A percentile compares a stretch with the other conserved stretches of the same genome.
These are phyloP conservation scores for Nicotiana paniculata DNA, from an alignment of 257 asterid species.

Conservation along the genomic window DNA sequence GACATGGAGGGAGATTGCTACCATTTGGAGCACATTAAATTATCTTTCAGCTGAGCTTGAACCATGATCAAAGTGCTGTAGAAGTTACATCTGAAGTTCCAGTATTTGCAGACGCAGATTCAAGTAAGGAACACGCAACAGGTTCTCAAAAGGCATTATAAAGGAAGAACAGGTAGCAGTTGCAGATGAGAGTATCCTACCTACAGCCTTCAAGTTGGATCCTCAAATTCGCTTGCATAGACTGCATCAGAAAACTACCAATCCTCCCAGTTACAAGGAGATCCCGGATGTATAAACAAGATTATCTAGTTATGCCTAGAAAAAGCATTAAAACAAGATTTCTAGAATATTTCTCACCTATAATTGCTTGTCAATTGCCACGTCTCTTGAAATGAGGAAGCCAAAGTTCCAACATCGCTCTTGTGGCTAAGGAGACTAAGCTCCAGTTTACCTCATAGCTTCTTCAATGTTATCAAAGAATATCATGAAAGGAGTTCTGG, in stretches of 20 bases:
- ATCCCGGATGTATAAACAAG: background rate
- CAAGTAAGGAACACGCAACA: background rate
- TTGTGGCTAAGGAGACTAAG: conserved; percentile 13
- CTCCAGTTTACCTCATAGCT: conserved; percentile 14
- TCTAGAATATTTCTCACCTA: conserved; percentile 1
- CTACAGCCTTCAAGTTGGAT: background rate
- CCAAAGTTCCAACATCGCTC: background rate
- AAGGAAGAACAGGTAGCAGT: background rate
- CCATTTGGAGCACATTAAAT: background rate
- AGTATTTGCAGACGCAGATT: background rate
- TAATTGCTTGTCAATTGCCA: background rate
- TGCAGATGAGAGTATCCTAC: background rate
- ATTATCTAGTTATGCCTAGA: background rate
- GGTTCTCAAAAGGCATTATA: conserved; percentile 5
- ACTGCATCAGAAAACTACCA: background rate
- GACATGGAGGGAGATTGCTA: background rate
- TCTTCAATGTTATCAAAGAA: conserved; percentile 12
- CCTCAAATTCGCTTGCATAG: conserved; percentile 1
- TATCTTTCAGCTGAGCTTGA: background rate
- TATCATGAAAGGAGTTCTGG: conserved; percentile 16
- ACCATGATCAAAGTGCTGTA: background rate
- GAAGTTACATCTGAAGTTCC: background rate
- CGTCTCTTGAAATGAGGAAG: background rate
- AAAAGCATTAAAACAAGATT: background rate
- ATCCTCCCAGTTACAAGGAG: background rate